These are phyloP conservation scores for Sugiyamaella grinbergsii DNA, from an alignment of 1,139 yeast genomes.

Conservation along the genomic window DNA sequence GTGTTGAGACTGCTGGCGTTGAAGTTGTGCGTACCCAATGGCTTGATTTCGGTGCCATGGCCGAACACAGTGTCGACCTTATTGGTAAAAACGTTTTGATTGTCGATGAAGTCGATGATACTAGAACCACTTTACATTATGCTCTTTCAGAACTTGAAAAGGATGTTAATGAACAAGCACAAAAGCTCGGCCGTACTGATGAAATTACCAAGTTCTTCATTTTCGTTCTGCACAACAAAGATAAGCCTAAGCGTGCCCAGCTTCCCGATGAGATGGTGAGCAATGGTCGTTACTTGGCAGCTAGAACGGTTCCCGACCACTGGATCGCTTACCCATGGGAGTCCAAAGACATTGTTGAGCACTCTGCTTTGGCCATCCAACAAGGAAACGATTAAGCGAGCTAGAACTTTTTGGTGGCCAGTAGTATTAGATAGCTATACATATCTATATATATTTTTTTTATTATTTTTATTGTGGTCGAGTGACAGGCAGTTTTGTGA, in stretches of 20 bases:
- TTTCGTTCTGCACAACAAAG: conserved; percentile 91
- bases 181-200: conserved; percentile 51
- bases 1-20: conserved; percentile 78
- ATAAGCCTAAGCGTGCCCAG: conserved; percentile 82
- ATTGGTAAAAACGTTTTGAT: conserved; percentile 81
- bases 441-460: background rate
- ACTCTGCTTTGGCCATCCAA: conserved; percentile 74
- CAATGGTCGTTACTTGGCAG: conserved; percentile 80
- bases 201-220: conserved; percentile 76
- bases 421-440: background rate
- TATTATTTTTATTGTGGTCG: background rate
- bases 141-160: conserved; percentile 85
- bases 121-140: conserved; percentile 91
- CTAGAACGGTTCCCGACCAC: conserved; percentile 83
- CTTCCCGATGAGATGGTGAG: conserved; percentile 65
- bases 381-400: conserved; percentile 58
- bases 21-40: conserved; percentile 94
- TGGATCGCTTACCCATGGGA: conserved; percentile 99
- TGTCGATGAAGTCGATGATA: conserved; percentile 94
- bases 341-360: conserved; percentile 83
- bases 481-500: too few species aligned
- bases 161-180: conserved; percentile 67
- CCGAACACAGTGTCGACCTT: conserved; percentile 62
- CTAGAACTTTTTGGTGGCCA: background rate
- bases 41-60: conserved; percentile 73